Evolutionary conservation across 1,284 basidiomycete species (phyloP).

Genomic region (Cutaneotrichosporon arboriforme): DNA sequence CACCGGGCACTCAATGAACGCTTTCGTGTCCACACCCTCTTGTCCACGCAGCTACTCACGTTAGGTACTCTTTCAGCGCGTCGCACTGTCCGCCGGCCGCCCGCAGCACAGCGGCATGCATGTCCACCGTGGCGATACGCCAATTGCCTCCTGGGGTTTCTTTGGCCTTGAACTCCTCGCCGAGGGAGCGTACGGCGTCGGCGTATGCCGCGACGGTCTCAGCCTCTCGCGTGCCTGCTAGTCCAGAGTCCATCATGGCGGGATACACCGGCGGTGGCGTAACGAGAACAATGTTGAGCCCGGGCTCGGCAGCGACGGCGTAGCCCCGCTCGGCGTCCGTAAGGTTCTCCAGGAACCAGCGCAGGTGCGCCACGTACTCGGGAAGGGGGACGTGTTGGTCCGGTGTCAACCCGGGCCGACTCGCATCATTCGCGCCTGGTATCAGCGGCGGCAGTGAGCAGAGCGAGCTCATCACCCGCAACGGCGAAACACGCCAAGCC

Average conservation of each 20-base stretch:
- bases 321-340: conserved; percentile 18
- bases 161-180: conserved; percentile 47
- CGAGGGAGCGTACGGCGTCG: conserved; percentile 61
- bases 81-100: conserved; percentile 54
- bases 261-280: conserved; percentile 75
- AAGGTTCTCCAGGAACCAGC: conserved; percentile 21
- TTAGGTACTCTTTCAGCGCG: conserved; percentile 43
- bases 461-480: too few relatives aligned
- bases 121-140: conserved; percentile 59
- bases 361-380: conserved; percentile 23
- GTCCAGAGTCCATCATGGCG: conserved; percentile 38
- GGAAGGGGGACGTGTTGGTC: conserved; percentile 21
- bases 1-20: too few relatives aligned
- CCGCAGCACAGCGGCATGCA: conserved; percentile 59
- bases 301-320: conserved; percentile 19
- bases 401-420: conserved; percentile 4
- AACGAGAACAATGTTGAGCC: conserved; percentile 60
- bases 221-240: conserved; percentile 53
- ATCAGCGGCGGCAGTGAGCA: not conserved
- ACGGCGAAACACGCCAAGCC: too few relatives aligned
- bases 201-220: conserved; percentile 61
- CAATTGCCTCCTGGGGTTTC: conserved; percentile 8
- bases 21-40: too few relatives aligned
- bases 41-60: not conserved
- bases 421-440: conserved; percentile 23